Evolutionary conservation across 2,329 filamentous ascomycete genomes (phyloP), one percentile per base, ranked within the genome.

Genomic region (Fusarium drepaniforme): DNA sequence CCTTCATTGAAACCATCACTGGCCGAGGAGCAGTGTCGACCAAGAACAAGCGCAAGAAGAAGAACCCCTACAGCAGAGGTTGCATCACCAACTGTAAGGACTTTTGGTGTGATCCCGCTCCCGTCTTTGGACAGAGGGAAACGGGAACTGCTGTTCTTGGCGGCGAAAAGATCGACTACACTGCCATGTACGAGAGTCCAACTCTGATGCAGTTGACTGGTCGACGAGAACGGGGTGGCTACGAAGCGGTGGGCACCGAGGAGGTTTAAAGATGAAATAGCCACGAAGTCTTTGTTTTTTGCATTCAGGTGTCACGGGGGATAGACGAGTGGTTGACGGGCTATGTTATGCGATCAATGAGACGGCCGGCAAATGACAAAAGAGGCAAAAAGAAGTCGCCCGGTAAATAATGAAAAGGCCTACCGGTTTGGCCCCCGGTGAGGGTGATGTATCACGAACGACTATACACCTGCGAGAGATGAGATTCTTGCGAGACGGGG

Each of bases 71-170:
- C 83, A 96, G 92, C 68, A 89, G 92, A 37, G 97, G 97, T 9
- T 88, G 95, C 44, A 78, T 97, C n/a, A 90, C 92, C 69, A 99
- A 99, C 81, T 99, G 97, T 84, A 93, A 91, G 75, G 97, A 99
- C 83, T 99, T 99, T 82, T 98, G 96, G 95, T 96, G 94, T 79
- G 97, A 98, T 81, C 91, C 94, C 2, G 92, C 94, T 3, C 93
- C 96, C 0, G 83, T 97, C 21, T 96, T 98, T 81, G 91, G 93
- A 13, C 90, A 88, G 77, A 89, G 93, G 68, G 91, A 94, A 78
- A 93, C 90, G 61, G 96, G 96, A 15, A 88, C 88, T 51, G 95
- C 93, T 0, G 85, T 95, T 81, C 85, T 99, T 9, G 94, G 92
- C 16, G 96, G 97, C 3, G 89, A 93, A 78, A 86, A 89, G 44